Evolutionary conservation across 371 early-diverging fungal species (phyloP).

Genomic region (Parasitella parasitica): DNA sequence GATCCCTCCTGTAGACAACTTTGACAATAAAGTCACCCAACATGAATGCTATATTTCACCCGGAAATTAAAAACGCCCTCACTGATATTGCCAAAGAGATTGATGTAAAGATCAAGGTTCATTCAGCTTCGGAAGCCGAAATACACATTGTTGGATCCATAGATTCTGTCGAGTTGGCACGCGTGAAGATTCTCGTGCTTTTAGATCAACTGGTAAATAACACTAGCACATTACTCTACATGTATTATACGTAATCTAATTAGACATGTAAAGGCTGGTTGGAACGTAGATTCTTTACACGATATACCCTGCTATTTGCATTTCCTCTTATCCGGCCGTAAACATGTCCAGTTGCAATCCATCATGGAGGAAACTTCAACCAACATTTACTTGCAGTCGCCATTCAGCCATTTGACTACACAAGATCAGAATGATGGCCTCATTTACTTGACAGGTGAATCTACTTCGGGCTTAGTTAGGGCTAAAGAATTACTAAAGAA

Average conservation of each 20-base stretch:
- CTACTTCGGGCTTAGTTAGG: conserved; percentile 23
- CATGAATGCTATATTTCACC: conserved; percentile 8
- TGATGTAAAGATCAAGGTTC: conserved; percentile 1
- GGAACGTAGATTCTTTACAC: conserved; percentile 17
- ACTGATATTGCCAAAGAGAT: conserved; percentile 4
- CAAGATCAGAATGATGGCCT: conserved; percentile 4
- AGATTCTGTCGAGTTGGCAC: conserved; percentile 29
- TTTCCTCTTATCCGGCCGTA: conserved; percentile 69
- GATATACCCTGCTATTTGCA: conserved; percentile 48
- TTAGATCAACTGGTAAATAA: conserved; percentile 44
- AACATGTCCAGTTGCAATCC: conserved; percentile 45
- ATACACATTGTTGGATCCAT: conserved; percentile 28
- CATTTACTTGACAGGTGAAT: conserved; percentile 44
- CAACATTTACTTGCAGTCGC: conserved; percentile 72
- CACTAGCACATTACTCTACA: conserved; percentile 16
- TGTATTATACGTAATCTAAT: background rate
- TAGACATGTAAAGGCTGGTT: conserved; percentile 1
- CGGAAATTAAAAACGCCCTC: conserved; percentile 16
- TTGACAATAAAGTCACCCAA: conserved; percentile 11
- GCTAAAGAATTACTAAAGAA: conserved; percentile 49
- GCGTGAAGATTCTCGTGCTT: conserved; percentile 29
- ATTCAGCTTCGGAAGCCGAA: conserved; percentile 5
- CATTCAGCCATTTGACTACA: conserved; percentile 38
- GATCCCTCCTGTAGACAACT: background rate
- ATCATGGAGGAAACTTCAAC: conserved; percentile 73